Base-by-base conservation (phyloP, 2,329 filamentous ascomycete genomes). In the Sordariomycetes sp. region DNA sequence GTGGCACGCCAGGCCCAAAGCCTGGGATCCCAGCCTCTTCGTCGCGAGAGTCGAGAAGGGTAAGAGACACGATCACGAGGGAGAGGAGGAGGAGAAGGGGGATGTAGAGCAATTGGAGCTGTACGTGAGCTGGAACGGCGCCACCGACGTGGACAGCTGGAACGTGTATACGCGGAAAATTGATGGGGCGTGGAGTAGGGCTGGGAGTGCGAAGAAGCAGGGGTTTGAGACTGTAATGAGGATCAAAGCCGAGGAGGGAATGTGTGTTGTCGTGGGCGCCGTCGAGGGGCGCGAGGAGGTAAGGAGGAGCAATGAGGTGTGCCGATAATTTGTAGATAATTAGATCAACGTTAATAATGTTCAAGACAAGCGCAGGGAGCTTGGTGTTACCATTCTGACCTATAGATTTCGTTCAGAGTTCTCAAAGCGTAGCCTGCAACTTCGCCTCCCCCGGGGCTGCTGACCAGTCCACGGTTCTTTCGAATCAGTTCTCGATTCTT, bases 81-180 rank as follows among this genome's bases (percentile, higher is more conserved):
- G 5, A 18, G 4, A 32, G 19, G 30, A 32, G 18, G 17, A 21
- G 5, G 18, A 19, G 5, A 19, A 5, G 29, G n/a, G n/a, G n/a
- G n/a, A n/a, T n/a, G n/a, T n/a, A n/a, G n/a, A n/a, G 19, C 30
- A 21, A 6, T 21, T 42, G 1, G 25, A 35, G 2, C 45, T 41
- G 4, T 49, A 42, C 14, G 42, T 50, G 2, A 47, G 42, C 32
- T 50, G 48, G 48, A 50, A 50, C 23, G 48, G 48, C 0, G 48
- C 45, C 3, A 50, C 48, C 1, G 48, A 49, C 3, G 40, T 50
- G 2, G 40, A 48, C 2, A 9, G 30, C 2, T 50, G 47, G 40
- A 46, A 46, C 8, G 27, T 50, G 1, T 50, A 50, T 19, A 23
- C 16, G 8, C 12, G 6, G 20, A 26, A 7, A 37, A 37, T 8